Percentiles rank a stretch among this genome's conserved stretches.
Conservation (phyloP, 352 stramenopile genomes). For the Plasmopara viticola region DNA sequence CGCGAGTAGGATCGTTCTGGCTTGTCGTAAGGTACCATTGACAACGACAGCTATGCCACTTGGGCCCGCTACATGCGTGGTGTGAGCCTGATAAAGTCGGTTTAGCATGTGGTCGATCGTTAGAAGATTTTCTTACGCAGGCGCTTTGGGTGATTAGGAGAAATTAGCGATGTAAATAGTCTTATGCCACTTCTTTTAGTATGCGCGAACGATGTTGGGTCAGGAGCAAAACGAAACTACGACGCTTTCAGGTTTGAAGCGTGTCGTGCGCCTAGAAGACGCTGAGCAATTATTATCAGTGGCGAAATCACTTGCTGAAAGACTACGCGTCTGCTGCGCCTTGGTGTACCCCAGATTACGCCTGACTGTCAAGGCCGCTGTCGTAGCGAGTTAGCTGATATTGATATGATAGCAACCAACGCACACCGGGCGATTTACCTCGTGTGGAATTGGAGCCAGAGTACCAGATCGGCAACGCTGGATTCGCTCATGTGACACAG, state of each 20-base stretch:
- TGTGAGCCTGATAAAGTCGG: too few relatives aligned
- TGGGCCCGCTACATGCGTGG: too few relatives aligned
- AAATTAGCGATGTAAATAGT: constrained; percentile 93
- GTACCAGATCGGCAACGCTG: constrained; percentile 75
- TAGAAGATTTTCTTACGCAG: too few relatives aligned
- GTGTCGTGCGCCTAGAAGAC: constrained; percentile 94
- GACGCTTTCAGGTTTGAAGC: constrained; percentile 63
- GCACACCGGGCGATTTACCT: constrained; percentile 22
- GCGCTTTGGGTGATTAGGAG: too few relatives aligned
- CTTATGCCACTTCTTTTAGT: constrained; percentile 91
- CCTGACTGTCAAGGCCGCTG: constrained; percentile 89
- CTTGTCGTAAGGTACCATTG: too few relatives aligned
- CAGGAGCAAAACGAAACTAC: constrained; percentile 1
- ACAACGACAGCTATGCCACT: too few relatives aligned
- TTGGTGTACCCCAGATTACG: constrained; percentile 88
- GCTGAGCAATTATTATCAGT: constrained; percentile 89
- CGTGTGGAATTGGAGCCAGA: constrained; percentile 10
- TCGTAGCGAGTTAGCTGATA: constrained; percentile 73
- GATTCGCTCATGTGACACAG: constrained; percentile 87
- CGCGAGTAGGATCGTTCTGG: too few relatives aligned
- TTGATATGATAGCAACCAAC: constrained; percentile 47
- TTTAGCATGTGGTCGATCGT: too few relatives aligned
- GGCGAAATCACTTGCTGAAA: constrained; percentile 85
- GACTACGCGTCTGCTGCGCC: constrained; percentile 86
- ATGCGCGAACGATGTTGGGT: constrained; percentile 15